Percentiles rank a stretch among this genome's conserved stretches.
phyloP scores from a whole-genome alignment of 345 rosid genomes.

The Streptanthus diversifolius region DNA sequence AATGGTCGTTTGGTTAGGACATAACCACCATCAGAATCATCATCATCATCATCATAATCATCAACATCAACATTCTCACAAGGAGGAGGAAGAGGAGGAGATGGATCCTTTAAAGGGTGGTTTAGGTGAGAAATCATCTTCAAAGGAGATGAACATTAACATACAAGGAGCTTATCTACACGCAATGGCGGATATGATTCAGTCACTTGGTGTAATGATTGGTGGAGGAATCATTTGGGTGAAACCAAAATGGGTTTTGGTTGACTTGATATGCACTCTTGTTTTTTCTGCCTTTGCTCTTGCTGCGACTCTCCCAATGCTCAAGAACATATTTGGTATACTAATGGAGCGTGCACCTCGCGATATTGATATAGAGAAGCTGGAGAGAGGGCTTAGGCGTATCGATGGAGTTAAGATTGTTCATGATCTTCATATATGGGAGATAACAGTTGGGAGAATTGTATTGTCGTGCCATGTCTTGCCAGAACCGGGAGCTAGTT shows the following conservation, averaged over 20 bases:
- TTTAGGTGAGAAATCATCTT: conserved; percentile 26
- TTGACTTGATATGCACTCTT: conserved; percentile 70
- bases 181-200: conserved; percentile 68
- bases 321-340: conserved; percentile 49
- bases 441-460: conserved; percentile 60
- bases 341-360: conserved; percentile 69
- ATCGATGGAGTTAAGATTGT: conserved; percentile 52
- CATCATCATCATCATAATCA: conserved; percentile 25
- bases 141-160: conserved; percentile 50
- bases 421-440: conserved; percentile 83
- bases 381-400: conserved; percentile 45
- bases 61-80: conserved; percentile 23
- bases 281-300: conserved; percentile 58
- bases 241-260: conserved; percentile 56
- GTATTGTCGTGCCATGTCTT: conserved; percentile 68
- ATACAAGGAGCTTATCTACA: conserved; percentile 86
- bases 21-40: conserved; percentile 28
- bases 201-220: conserved; percentile 74
- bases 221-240: conserved; percentile 70
- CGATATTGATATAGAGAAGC: conserved; percentile 44
- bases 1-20: conserved; percentile 77
- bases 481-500: conserved; percentile 49
- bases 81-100: conserved; percentile 36
- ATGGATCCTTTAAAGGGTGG: conserved; percentile 32
- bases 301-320: conserved; percentile 56